Evolutionary conservation across 495 filamentous ascomycete species (phyloP).

Genomic region (Xylaria venustula): DNA sequence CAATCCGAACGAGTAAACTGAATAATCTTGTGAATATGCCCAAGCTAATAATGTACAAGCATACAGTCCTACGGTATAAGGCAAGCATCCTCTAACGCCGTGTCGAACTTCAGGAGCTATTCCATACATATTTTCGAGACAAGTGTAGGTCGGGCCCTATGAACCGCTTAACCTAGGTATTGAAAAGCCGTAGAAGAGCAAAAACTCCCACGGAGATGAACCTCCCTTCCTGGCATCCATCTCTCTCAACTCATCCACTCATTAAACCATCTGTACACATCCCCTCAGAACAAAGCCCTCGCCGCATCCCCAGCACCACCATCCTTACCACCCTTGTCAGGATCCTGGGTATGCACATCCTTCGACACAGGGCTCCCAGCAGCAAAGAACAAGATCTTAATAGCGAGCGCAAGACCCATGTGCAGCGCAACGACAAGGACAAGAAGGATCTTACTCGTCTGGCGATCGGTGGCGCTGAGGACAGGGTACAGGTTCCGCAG

Average conservation of each 20-base stretch:
- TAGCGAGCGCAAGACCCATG: slow-evolving; percentile 82
- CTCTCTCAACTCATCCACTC: neutral
- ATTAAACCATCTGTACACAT: neutral
- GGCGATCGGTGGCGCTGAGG: slow-evolving; percentile 84
- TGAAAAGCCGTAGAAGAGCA: no score
- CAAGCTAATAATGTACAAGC: neutral
- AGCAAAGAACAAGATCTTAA: slow-evolving; percentile 96
- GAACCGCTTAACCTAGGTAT: neutral
- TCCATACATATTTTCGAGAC: neutral
- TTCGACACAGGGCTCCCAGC: slow-evolving; percentile 65
- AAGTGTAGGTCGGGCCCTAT: no score
- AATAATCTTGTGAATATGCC: no score
- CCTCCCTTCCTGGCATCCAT: no score
- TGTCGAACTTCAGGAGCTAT: neutral
- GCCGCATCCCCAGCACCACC: slow-evolving; percentile 2
- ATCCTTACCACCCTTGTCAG: neutral
- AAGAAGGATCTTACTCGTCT: slow-evolving; percentile 85
- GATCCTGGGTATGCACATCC: slow-evolving; percentile 8
- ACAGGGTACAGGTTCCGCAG: slow-evolving; percentile 92
- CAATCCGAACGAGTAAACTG: no score
- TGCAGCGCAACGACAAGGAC: slow-evolving; percentile 82
- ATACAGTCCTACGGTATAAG: neutral
- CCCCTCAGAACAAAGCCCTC: slow-evolving; percentile 27
- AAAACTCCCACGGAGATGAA: no score
- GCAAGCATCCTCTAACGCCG: neutral